Percentiles rank a stretch among this genome's conserved stretches.
These are phyloP conservation scores for Lyophyllum decastes DNA, from an alignment of 768 basidiomycete genomes.

Conservation along the genomic window DNA sequence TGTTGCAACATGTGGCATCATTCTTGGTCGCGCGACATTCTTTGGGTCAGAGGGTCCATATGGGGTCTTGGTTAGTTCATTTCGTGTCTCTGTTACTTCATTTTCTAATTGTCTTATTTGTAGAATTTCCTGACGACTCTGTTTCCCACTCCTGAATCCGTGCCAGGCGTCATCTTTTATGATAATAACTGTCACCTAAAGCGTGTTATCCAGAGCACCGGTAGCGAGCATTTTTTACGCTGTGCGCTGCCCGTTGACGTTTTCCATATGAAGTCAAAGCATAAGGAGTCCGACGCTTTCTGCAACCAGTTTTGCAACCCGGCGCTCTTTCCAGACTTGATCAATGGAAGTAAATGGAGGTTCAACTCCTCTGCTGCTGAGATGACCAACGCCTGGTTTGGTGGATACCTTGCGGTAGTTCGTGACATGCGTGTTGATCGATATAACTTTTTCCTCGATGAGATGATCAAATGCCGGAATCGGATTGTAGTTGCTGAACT, in stretches of 20 bases:
- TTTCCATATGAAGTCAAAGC: conserved; percentile 26
- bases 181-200: not conserved
- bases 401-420: conserved; percentile 30
- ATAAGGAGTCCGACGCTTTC: conserved; percentile 21
- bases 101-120: not conserved
- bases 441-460: conserved; percentile 37
- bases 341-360: conserved; percentile 18
- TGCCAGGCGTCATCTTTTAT: not conserved
- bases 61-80: conserved; percentile 21
- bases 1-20: conserved; percentile 28
- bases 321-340: conserved; percentile 18
- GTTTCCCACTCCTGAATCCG: conserved; percentile 1
- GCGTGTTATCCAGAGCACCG: no score
- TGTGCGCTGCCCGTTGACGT: conserved; percentile 23
- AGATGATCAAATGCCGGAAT: no score
- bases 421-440: conserved; percentile 28
- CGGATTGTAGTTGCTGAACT: no score
- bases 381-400: conserved; percentile 34
- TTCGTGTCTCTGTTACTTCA: not conserved
- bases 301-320: conserved; percentile 30
- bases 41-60: conserved; percentile 27
- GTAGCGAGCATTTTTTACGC: conserved; percentile 14
- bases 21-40: conserved; percentile 26
- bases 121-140: not conserved
- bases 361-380: conserved; percentile 38